phyloP scores from a whole-genome alignment of 768 basidiomycete species.

The Kwoniella bestiolae region DNA sequence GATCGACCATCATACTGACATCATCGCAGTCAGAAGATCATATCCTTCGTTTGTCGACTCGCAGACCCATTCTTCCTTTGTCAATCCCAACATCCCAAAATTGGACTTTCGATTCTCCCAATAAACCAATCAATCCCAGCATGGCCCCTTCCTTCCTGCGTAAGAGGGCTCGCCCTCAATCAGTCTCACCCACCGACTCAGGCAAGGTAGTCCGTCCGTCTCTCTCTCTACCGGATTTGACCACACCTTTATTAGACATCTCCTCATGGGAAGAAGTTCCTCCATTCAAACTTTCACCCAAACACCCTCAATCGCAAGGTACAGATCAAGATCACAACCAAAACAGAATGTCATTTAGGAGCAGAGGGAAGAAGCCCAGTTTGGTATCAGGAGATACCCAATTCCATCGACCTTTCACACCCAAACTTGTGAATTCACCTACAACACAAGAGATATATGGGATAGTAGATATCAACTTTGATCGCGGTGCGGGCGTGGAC shows the following conservation, averaged over 20 bases:
- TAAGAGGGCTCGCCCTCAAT: slow-evolving; percentile 12
- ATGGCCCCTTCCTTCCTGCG: slow-evolving; percentile 17
- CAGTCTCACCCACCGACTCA: neutral
- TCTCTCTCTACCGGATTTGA: slow-evolving; percentile 47
- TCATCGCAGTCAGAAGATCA: neutral
- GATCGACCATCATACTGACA: neutral
- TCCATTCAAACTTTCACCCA: slow-evolving; percentile 20
- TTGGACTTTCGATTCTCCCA: neutral
- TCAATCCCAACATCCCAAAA: slow-evolving; percentile 3
- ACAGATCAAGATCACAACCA: neutral
- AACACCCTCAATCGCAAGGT: slow-evolving; percentile 1
- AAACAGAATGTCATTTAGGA: neutral
- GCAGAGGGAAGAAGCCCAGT: neutral
- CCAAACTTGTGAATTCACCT: slow-evolving; percentile 10
- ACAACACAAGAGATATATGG: neutral
- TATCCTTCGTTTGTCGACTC: neutral
- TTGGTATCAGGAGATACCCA: slow-evolving; percentile 12
- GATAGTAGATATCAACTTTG: neutral
- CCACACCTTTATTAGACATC: slow-evolving; percentile 41
- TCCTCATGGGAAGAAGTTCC: slow-evolving; percentile 42
- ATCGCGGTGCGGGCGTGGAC: neutral
- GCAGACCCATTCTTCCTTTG: slow-evolving; percentile 1
- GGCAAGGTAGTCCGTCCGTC: slow-evolving; percentile 29
- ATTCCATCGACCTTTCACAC: slow-evolving; percentile 43
- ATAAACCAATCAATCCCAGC: neutral